These are phyloP conservation scores for Pyrus betulifolia DNA, from an alignment of 306 rosid genomes.

Conservation along the genomic window DNA sequence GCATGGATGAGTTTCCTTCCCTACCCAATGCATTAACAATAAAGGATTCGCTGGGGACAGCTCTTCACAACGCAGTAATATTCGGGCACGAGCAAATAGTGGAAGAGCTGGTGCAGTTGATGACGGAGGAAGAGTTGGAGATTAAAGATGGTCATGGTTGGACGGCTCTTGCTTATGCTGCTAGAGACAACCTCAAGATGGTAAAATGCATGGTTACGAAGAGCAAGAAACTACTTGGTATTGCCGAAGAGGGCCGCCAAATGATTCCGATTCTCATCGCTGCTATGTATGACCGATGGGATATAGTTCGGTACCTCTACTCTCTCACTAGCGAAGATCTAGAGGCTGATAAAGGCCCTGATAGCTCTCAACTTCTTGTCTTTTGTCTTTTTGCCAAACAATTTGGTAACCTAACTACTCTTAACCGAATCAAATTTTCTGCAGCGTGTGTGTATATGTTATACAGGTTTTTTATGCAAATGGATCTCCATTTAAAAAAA, in stretches of 20 bases:
- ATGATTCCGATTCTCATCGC: neutral
- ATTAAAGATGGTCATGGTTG: neutral
- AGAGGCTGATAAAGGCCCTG: accelerated
- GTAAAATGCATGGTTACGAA: neutral
- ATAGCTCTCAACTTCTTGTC: no score
- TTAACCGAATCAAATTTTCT: no score
- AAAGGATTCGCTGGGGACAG: neutral
- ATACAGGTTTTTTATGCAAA: no score
- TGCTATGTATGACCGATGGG: no score
- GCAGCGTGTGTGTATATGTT: no score
- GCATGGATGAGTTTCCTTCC: no score
- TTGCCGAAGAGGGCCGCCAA: neutral
- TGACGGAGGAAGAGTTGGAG: neutral
- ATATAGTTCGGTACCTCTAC: no score
- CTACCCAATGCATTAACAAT: no score
- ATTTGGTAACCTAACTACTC: no score
- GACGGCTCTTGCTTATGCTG: neutral
- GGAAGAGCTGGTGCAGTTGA: neutral
- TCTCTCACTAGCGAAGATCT: no score
- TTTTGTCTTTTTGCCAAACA: no score
- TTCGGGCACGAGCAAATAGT: neutral
- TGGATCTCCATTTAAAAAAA: no score
- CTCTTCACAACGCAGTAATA: neutral
- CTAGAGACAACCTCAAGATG: neutral
- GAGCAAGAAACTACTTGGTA: neutral